These are phyloP conservation scores for Kwoniella mangroviensis DNA, from an alignment of 768 basidiomycete genomes.

Conservation along the genomic window DNA sequence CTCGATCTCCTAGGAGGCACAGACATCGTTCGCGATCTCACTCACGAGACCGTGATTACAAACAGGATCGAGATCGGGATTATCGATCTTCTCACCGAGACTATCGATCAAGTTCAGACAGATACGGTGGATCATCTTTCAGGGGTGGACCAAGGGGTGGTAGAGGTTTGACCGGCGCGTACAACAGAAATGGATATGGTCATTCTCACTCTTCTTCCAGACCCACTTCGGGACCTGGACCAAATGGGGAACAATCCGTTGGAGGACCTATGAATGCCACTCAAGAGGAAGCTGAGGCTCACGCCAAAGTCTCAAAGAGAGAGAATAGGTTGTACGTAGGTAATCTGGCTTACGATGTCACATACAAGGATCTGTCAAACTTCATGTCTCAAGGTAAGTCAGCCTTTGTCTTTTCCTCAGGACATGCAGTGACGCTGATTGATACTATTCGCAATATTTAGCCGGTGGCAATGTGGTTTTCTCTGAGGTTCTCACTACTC, in stretches of 20 bases:
- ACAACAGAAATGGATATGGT: slow-evolving; percentile 20
- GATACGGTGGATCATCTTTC: slow-evolving; percentile 9
- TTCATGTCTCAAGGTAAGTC: slow-evolving; percentile 99
- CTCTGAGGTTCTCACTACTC: slow-evolving; percentile 97
- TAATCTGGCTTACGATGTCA: slow-evolving; percentile 98
- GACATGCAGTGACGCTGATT: too few relatives aligned
- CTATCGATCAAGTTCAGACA: slow-evolving; percentile 5
- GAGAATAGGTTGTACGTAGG: slow-evolving; percentile 99
- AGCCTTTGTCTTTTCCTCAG: slow-evolving; percentile 58
- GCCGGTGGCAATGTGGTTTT: slow-evolving; percentile 99
- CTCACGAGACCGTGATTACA: slow-evolving; percentile 60
- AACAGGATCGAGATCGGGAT: slow-evolving; percentile 29
- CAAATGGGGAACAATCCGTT: slow-evolving; percentile 27
- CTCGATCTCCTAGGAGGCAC: slow-evolving; percentile 40
- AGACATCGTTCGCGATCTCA: slow-evolving; percentile 61
- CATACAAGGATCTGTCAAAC: slow-evolving; percentile 98
- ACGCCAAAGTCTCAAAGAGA: slow-evolving; percentile 93
- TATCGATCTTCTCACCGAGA: slow-evolving; percentile 53
- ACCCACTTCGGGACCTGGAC: slow-evolving; percentile 8
- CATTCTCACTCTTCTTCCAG: background rate
- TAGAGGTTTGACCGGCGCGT: slow-evolving; percentile 15
- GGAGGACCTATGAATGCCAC: slow-evolving; percentile 57
- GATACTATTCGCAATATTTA: slow-evolving; percentile 58
- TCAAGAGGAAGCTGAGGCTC: slow-evolving; percentile 89
- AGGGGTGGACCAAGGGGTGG: slow-evolving; percentile 10